Percentiles rank a stretch among this genome's conserved stretches.
Evolutionary conservation across 345 rosid species (phyloP).

Genomic region (Eucalyptus tenuipes): DNA sequence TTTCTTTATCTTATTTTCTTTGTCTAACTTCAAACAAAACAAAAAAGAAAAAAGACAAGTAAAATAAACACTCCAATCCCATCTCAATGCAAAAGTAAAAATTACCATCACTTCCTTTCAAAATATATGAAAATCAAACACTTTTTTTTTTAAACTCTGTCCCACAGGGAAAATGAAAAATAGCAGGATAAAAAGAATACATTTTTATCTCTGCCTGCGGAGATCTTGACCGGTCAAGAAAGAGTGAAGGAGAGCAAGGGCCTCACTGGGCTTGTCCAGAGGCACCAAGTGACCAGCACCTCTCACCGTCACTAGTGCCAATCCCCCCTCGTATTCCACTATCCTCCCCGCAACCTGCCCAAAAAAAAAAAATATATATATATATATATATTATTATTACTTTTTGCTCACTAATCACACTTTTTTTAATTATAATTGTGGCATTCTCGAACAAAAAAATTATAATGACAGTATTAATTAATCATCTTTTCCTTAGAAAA

Average conservation of each 20-base stretch:
- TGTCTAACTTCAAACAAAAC: accelerated
- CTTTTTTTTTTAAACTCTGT: background rate
- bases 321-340: constrained; percentile 27
- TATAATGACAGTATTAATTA: too few relatives aligned
- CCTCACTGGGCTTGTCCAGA: constrained; percentile 32
- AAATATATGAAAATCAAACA: too few relatives aligned
- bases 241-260: constrained; percentile 32
- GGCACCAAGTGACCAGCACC: constrained; percentile 67
- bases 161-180: background rate
- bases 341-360: constrained; percentile 50
- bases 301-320: constrained; percentile 39
- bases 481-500: accelerated
- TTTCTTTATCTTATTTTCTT: accelerated
- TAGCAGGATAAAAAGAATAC: background rate
- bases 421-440: background rate
- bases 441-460: background rate
- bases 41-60: background rate
- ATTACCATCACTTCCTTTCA: too few relatives aligned
- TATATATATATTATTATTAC: too few relatives aligned
- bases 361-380: too few relatives aligned
- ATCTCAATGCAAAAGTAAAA: background rate
- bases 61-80: background rate
- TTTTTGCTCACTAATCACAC: background rate
- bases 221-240: constrained; percentile 11
- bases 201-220: background rate